Evolutionary conservation across 2,329 filamentous ascomycete species (phyloP), one percentile per base, ranked within the genome.

Genomic region (Ophiostoma tasmaniense): DNA sequence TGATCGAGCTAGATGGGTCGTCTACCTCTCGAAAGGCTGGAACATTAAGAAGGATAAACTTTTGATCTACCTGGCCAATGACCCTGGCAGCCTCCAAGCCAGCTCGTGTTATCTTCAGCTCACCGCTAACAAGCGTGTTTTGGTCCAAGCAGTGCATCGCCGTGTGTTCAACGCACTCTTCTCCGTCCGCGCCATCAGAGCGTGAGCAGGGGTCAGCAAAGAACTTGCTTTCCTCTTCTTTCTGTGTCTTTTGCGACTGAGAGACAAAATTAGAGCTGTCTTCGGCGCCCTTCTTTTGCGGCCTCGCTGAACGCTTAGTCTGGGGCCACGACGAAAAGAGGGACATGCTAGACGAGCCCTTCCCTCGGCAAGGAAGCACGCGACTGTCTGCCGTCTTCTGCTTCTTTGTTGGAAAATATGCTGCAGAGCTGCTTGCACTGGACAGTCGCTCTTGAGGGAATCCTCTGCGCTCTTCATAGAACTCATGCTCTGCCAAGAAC

Each of bases 21-120:
- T 33, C 25, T 30, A 28, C n/a, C 14, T 37, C 61, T 22, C 61
- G 61, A 22, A 14, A 35, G 14, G 75, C 67, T 0, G 78, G 76
- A 66, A 91, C 79, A 71, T 86, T 89, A 28, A 88, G 81, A 0
- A 99, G 79, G 20, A 99, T 90, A 75, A 96, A 99, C 76, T 99
- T 99, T 17, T 81, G 83, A 76, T 98, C 94, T 1, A 99, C 89
- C 75, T 99, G 95, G 0, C 88, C 84, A 59, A 99, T 84, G 0
- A 97, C 81, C 66, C 85, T 79, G 0, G 91, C 90, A 8, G 78
- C 75, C 1, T 77, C 76, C 10, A 97, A 79, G 0, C 83, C 83
- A 4, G 80, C 74, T 72, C 88, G 91, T 0, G 88, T 90, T 1
- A 97, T 77, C 13, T 81, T 80, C 0, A 64, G 25, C 8, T 45